phyloP scores from a whole-genome alignment of 306 rosid species.

The Hylodesmum podocarpum region DNA sequence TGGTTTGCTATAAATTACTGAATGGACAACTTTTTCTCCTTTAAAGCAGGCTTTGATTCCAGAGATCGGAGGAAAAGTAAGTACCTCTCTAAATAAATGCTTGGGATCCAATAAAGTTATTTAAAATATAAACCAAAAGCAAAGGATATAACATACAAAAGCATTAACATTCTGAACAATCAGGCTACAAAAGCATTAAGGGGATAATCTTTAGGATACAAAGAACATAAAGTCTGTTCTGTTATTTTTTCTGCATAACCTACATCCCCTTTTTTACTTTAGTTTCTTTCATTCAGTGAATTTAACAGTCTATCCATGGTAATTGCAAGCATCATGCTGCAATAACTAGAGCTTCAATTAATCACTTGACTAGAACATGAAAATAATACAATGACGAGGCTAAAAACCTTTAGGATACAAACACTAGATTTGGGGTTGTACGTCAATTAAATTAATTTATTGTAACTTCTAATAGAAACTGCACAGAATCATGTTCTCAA shows the following conservation, averaged over 20 bases:
- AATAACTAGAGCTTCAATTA: not conserved
- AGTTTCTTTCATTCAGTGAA: not conserved
- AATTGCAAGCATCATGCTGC: not conserved
- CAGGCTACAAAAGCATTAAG: not conserved
- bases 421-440: not conserved
- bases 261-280: not conserved
- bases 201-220: not conserved
- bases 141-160: not conserved
- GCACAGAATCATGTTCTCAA: not conserved
- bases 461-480: not conserved
- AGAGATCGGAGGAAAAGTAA: too few species aligned
- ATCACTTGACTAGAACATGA: constrained; percentile 1
- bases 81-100: not conserved
- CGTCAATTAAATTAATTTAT: not conserved
- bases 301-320: not conserved
- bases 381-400: not conserved
- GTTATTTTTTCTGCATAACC: constrained; percentile 14
- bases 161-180: not conserved
- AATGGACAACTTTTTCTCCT: too few species aligned
- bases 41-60: too few species aligned
- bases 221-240: not conserved
- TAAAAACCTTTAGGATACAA: not conserved
- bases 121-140: not conserved
- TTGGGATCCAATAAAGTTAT: not conserved
- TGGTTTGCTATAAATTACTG: too few species aligned